Percentiles rank a stretch among this genome's conserved stretches.
Evolutionary conservation across 2,329 filamentous ascomycete genomes (phyloP).

Genomic region (Amphichorda felina): DNA sequence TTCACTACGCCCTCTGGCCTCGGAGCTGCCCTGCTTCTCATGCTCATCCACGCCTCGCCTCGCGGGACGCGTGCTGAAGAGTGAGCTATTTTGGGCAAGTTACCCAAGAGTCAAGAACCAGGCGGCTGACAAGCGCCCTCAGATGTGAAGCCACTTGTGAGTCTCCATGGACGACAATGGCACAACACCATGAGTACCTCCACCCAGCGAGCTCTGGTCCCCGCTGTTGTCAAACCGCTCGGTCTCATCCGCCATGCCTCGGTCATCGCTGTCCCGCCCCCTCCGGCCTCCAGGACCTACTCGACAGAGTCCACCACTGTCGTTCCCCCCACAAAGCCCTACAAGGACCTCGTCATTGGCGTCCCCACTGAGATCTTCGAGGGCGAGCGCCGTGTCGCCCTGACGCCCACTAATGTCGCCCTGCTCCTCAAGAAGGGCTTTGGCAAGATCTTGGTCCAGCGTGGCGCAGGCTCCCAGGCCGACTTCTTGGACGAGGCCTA

Average conservation of each 20-base stretch:
- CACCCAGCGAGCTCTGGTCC: slow-evolving; percentile 14
- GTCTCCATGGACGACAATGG: slow-evolving; percentile 21
- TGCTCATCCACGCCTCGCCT: slow-evolving; percentile 5
- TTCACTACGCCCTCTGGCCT: slow-evolving; percentile 19
- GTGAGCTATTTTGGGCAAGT: slow-evolving; percentile 11
- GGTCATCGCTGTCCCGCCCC: slow-evolving; percentile 14
- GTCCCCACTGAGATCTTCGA: slow-evolving; percentile 69
- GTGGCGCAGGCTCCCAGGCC: slow-evolving; percentile 65
- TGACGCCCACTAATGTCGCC: slow-evolving; percentile 74
- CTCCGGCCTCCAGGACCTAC: slow-evolving; percentile 16
- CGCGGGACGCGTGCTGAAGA: slow-evolving; percentile 11
- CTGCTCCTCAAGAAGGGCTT: slow-evolving; percentile 81
- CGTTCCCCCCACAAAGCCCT: slow-evolving; percentile 43
- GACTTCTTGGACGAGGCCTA: slow-evolving; percentile 72
- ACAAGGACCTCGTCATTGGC: slow-evolving; percentile 62
- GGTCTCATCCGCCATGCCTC: slow-evolving; percentile 27
- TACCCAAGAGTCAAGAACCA: too few species aligned
- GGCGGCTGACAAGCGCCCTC: neutral
- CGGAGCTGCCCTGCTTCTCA: slow-evolving; percentile 14
- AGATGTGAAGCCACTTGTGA: slow-evolving; percentile 6
- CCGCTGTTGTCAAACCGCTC: slow-evolving; percentile 17
- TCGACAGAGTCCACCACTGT: slow-evolving; percentile 28
- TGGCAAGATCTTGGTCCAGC: slow-evolving; percentile 63
- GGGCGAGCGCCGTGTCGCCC: slow-evolving; percentile 70
- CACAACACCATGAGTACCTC: slow-evolving; percentile 19